Base-by-base conservation (phyloP, 2,329 filamentous ascomycete genomes). In the Penicillium sp. region DNA sequence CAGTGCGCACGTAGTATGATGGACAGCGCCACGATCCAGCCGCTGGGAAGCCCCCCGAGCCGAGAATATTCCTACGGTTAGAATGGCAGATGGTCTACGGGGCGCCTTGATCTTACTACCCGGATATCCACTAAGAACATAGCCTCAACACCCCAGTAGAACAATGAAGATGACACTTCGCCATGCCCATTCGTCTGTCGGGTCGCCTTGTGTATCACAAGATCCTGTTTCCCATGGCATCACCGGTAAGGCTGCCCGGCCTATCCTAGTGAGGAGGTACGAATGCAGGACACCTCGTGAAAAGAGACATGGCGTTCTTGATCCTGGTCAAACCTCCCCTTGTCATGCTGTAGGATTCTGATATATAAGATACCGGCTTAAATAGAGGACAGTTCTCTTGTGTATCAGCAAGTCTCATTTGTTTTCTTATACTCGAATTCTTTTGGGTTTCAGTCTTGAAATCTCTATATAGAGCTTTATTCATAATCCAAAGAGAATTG, bases 201-300 rank as follows among this genome's bases (percentile, higher is more conserved):
- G 17, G 17, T 50, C 4, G 21, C 27, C 27, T 42, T 47, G 12
- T 17, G 49, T 42, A 31, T 27, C 17, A 33, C 31, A 33, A 33
- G 31, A 23, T 13, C 41, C 7, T 33, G 23, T 25, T 17, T 47
- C 10, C 13, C 8, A 33, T 25, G 19, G 35, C 27, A 23, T 25
- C 19, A 17, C 49, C 41, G 33, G 41, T 25, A 33, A 17, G 23
- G 48, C 41, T 56, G 35, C 8, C 49, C 2, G 49, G 54, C 49
- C 53, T 57, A 57, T 57, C 49, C 54, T 48, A 25, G 49, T 23
- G 17, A 42, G 35, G 42, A 42, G 42, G 15, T 47, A 38, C 31
- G 21, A 37, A 52, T 46, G 49, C 33, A 57, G 41, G 54, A n/a
- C 41, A 53, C n/a, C 49, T 42, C 35, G 42, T 57, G 27, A 35